Base-by-base conservation (phyloP, 2,329 filamentous ascomycete genomes). In the Exophiala sp. region DNA sequence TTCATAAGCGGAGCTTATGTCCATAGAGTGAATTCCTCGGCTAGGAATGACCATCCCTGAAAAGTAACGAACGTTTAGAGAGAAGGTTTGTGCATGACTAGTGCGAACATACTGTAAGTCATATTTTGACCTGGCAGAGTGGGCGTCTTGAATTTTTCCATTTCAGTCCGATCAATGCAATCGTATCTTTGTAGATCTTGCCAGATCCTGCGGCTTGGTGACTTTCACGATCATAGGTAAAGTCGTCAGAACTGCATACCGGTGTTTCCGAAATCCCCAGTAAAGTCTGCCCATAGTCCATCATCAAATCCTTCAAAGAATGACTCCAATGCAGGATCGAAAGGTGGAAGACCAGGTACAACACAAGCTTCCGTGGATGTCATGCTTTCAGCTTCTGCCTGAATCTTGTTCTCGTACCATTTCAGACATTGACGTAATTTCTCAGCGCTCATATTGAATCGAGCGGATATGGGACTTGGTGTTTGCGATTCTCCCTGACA, bases 341-440 rank as follows among this genome's bases (percentile, higher is more conserved):
- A 35, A 10, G 50, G 5, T 18, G 46, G 36, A 21, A 50, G 47
- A 20, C 21, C 16, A 14, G 41, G n/a, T 7, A 32, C 33, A 40
- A 40, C 14, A 16, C 53, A 39, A 16, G 41, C 8, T 34, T 10
- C 14, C 8, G 10, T 14, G 7, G 53, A 39, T 11, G 11, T n/a
- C 12, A 51, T 21, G 36, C 32, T 20, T 38, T 24, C 42, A 34
- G 33, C 20, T 44, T 61, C 59, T 44, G 50, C 47, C 21, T 50
- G 49, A 40, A 61, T 42, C 43, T 59, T 59, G 34, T 38, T 39
- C 16, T 58, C 47, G 41, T 59, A 61, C 59, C 56, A 61, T 36
- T 49, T 47, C 18, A 50, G 52, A 39, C 49, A 61, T 24, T 36
- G 21, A 11, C 49, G 36, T 21, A 57, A 32, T 33, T 52, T 56